Conservation (phyloP, 305 asterid species). For the Rubia peregrina region DNA sequence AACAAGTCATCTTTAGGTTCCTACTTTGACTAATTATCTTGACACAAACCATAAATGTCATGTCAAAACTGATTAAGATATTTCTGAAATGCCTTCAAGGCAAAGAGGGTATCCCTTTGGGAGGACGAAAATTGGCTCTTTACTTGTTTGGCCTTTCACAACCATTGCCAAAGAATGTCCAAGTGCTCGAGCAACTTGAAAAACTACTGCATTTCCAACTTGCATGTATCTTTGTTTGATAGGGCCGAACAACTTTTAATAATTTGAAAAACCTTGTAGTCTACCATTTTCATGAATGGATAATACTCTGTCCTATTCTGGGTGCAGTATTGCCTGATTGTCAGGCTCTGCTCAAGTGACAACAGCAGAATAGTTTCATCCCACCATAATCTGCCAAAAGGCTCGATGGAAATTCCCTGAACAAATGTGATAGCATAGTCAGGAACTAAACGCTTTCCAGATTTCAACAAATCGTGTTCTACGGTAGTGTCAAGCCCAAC, state of each 20-base stretch:
- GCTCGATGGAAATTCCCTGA: constrained; percentile 36
- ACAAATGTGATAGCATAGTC: constrained; percentile 69
- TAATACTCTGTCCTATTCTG: constrained; percentile 59
- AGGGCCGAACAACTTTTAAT: constrained; percentile 63
- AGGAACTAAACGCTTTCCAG: constrained; percentile 93
- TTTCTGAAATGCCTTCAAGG: constrained; percentile 7
- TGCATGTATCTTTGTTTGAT: constrained; percentile 71
- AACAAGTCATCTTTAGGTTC: too few relatives aligned
- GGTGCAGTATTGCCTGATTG: constrained; percentile 45
- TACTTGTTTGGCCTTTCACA: constrained; percentile 27
- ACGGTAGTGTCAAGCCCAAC: background rate
- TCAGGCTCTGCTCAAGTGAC: constrained; percentile 47
- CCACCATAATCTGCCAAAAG: constrained; percentile 93
- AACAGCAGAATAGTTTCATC: constrained; percentile 85
- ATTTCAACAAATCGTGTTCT: constrained; percentile 19
- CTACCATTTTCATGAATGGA: constrained; percentile 79
- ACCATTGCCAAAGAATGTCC: constrained; percentile 61
- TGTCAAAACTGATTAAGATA: too few relatives aligned
- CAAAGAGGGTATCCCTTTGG: constrained; percentile 39
- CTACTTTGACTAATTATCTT: too few relatives aligned
- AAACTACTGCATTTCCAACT: constrained; percentile 89
- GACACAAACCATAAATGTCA: too few relatives aligned
- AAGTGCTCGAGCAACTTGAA: constrained; percentile 73
- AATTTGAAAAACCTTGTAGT: constrained; percentile 82
- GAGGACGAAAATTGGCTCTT: constrained; percentile 28